Percentiles rank a stretch among this genome's conserved stretches.
Conservation (phyloP, 2,329 filamentous ascomycete species). For the Catunica adiposa region DNA sequence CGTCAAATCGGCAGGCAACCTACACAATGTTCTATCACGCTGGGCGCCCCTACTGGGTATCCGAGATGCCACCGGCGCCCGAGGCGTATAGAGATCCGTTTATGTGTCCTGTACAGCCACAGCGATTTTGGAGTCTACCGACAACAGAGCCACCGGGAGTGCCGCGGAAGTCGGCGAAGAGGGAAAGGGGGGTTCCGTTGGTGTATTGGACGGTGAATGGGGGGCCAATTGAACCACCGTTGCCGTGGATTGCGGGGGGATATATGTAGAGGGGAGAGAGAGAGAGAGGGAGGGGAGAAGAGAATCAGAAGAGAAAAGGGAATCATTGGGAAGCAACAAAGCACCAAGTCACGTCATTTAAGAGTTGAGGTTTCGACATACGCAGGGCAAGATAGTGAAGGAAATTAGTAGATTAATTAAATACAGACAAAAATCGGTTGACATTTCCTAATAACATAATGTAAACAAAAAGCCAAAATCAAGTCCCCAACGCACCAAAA, state of each 20-base stretch:
- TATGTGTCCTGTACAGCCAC: background rate
- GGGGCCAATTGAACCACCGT: slow-evolving; percentile 4
- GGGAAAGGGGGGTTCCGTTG: slow-evolving; percentile 6
- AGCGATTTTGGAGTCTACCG: background rate
- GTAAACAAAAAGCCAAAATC: too few relatives aligned
- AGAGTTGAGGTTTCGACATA: background rate
- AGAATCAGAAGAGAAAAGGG: too few relatives aligned
- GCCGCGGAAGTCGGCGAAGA: slow-evolving; percentile 3
- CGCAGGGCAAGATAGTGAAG: background rate
- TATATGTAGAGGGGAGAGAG: slow-evolving; percentile 6
- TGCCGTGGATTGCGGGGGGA: slow-evolving; percentile 11
- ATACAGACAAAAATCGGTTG: too few relatives aligned
- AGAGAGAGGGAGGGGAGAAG: too few relatives aligned
- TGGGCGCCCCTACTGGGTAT: background rate
- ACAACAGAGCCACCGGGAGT: slow-evolving; percentile 1
- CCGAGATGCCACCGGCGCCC: slow-evolving; percentile 3
- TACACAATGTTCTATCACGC: background rate
- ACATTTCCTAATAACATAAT: too few relatives aligned
- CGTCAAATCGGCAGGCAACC: background rate
- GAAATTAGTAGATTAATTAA: background rate
- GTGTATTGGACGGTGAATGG: slow-evolving; percentile 11
- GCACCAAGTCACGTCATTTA: too few relatives aligned
- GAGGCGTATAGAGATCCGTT: slow-evolving; percentile 6
- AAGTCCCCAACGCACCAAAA: too few relatives aligned
- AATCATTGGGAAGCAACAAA: too few relatives aligned